Base-by-base conservation (phyloP, 148 eudicot species). In the Bassia scoparia region DNA sequence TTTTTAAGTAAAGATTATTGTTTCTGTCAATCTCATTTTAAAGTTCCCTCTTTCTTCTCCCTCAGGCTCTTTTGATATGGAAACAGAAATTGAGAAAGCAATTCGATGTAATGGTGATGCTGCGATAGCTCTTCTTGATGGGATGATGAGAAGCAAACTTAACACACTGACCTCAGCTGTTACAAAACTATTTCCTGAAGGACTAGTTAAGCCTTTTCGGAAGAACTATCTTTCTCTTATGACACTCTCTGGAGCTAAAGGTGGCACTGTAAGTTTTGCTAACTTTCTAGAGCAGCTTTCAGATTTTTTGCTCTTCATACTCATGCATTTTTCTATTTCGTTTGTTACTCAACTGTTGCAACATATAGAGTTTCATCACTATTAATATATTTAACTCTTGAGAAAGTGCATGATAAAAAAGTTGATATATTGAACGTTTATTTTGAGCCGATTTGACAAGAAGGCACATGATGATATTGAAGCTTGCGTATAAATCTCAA, bases 191-290 rank as follows among this genome's bases (percentile, higher is more conserved):
- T 86, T 95, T 70, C 87, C 88, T 7, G 85, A 85, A 76, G 97
- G 96, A 66, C 76, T 95, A 54, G 74, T 77, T 37, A 95, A 92
- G 76, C 90, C 97, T 41, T 95, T 95, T 74, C 97, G 97, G 27
- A 83, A 81, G 76, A 88, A 95, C 79, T 91, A 97, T 79, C 95
- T 95, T 68, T 86, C 99, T 13, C 88, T 87, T 65, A 95, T 95
- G 99, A 95, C 99, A 38, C 90, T 90, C 27, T 91, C 89, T 74
- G 99, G 98, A 68, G 99, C 99, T 9, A 95, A 95, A 84, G 99
- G 99, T 74, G 92, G 99, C 84, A 82, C 92, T 74, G 97, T 95
- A 78, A 86, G 98, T 87, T 52, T 49, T 76, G 67, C 67, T 71
- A 14, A 44, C 53, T 41, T 69, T 69, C 23, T 70, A 38, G 26